phyloP scores from a whole-genome alignment of 2,329 filamentous ascomycete genomes.

The Huntiella bhutanensis region DNA sequence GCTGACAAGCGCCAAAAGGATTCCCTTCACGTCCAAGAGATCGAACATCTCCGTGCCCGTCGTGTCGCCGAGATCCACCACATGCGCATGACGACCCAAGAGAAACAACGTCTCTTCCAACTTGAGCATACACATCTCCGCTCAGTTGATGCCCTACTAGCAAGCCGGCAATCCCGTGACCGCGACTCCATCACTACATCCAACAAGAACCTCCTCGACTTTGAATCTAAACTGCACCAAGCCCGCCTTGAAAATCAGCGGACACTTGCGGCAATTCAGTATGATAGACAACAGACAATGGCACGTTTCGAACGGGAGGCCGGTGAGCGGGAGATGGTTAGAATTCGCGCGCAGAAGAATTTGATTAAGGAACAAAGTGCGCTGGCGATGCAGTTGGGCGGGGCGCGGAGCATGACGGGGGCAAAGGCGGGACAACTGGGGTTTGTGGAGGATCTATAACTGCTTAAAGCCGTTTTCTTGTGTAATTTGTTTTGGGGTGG shows the following conservation, averaged over 20 bases:
- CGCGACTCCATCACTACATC: slow-evolving; percentile 25
- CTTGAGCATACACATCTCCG: slow-evolving; percentile 13
- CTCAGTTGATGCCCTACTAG: slow-evolving; percentile 13
- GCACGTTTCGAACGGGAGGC: slow-evolving; percentile 28
- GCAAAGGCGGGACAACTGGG: slow-evolving; percentile 28
- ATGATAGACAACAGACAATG: slow-evolving; percentile 29
- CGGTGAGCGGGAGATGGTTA: slow-evolving; percentile 25
- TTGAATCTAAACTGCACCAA: slow-evolving; percentile 27
- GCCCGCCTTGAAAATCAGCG: slow-evolving; percentile 30
- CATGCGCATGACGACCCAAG: slow-evolving; percentile 17
- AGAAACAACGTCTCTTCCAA: slow-evolving; percentile 13
- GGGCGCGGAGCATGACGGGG: slow-evolving; percentile 15
- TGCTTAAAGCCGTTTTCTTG: too few relatives aligned
- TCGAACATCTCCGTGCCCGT: slow-evolving; percentile 24
- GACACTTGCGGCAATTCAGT: slow-evolving; percentile 28
- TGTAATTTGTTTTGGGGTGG: too few relatives aligned
- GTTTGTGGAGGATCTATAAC: slow-evolving; percentile 22
- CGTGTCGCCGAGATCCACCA: slow-evolving; percentile 28
- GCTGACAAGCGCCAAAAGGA: slow-evolving; percentile 32
- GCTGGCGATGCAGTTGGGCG: slow-evolving; percentile 26
- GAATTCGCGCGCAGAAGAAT: slow-evolving; percentile 32
- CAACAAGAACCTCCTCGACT: slow-evolving; percentile 27
- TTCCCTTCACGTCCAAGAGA: slow-evolving; percentile 26
- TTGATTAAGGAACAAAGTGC: slow-evolving; percentile 29
- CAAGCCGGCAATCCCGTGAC: slow-evolving; percentile 20